Conservation (phyloP, 352 stramenopile species). For the Globisporangium alternatum region DNA sequence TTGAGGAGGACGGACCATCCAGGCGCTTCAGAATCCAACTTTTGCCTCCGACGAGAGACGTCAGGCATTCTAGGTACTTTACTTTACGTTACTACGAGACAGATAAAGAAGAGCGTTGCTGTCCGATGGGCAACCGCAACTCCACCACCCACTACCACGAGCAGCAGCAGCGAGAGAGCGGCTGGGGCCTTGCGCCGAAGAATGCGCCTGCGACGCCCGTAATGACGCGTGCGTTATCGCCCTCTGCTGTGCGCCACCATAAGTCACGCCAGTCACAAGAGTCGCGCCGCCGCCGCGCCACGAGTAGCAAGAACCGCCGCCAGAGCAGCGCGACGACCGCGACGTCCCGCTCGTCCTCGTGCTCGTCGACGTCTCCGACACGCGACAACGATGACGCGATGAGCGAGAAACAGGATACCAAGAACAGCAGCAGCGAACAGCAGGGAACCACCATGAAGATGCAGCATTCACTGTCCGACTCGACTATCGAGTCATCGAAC, state of each 20-base stretch:
- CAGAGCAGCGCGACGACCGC: conserved; percentile 7
- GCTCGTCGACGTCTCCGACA: neutral
- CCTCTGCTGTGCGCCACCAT: conserved; percentile 9
- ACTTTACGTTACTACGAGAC: neutral
- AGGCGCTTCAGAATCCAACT: conserved; percentile 9
- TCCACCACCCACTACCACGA: conserved; percentile 4
- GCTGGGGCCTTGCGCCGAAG: neutral
- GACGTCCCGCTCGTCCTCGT: conserved; percentile 5
- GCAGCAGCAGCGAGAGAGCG: conserved; percentile 3
- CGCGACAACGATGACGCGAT: neutral
- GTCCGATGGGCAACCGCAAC: conserved; percentile 11
- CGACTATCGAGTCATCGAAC: conserved; percentile 31
- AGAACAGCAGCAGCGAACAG: neutral
- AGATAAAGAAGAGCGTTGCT: neutral
- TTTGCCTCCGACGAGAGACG: conserved; percentile 2
- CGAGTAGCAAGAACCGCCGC: neutral
- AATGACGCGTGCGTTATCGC: neutral
- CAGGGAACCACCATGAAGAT: conserved; percentile 20
- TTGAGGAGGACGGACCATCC: conserved; percentile 4
- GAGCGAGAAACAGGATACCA: conserved; percentile 8
- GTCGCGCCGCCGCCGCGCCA: conserved; percentile 2
- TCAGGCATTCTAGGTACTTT: neutral
- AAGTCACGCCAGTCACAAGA: conserved; percentile 18
- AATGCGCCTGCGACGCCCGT: neutral
- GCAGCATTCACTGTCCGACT: conserved; percentile 52